phyloP scores from a whole-genome alignment of 192 early-diverging fungal species.

The Coemansia sp. region DNA sequence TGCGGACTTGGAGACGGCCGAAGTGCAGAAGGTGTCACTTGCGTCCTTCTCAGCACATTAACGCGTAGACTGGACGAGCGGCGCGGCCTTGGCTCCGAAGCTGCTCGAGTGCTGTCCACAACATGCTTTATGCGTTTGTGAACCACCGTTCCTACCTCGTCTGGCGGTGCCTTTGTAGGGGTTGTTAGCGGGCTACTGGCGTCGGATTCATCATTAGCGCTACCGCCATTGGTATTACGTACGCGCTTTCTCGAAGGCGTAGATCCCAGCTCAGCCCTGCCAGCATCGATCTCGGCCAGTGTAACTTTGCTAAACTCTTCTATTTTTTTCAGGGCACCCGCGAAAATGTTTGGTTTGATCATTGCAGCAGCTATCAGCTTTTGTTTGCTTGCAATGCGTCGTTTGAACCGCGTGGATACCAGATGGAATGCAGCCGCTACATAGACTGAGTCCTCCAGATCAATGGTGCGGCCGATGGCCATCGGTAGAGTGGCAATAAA shows the following conservation, averaged over 20 bases:
- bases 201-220: neutral
- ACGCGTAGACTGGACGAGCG: conserved; percentile 4
- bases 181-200: conserved; percentile 5
- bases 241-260: conserved; percentile 30
- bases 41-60: neutral
- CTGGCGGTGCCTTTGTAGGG: neutral
- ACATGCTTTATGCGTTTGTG: conserved; percentile 10
- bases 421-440: conserved; percentile 38
- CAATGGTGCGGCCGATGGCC: conserved; percentile 29
- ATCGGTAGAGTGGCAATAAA: conserved; percentile 31
- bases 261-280: conserved; percentile 5
- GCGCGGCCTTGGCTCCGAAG: conserved; percentile 8
- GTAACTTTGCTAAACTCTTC: conserved; percentile 31
- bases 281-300: conserved; percentile 15
- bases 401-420: conserved; percentile 45
- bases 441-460: conserved; percentile 46
- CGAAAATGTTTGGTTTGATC: conserved; percentile 23
- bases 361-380: conserved; percentile 24
- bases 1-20: neutral
- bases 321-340: conserved; percentile 26
- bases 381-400: conserved; percentile 32
- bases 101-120: neutral
- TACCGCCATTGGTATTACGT: neutral
- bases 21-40: neutral
- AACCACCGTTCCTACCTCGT: conserved; percentile 13